Base-by-base conservation (phyloP, 1,284 basidiomycete species). In the Stygiomarasmius scandens region DNA sequence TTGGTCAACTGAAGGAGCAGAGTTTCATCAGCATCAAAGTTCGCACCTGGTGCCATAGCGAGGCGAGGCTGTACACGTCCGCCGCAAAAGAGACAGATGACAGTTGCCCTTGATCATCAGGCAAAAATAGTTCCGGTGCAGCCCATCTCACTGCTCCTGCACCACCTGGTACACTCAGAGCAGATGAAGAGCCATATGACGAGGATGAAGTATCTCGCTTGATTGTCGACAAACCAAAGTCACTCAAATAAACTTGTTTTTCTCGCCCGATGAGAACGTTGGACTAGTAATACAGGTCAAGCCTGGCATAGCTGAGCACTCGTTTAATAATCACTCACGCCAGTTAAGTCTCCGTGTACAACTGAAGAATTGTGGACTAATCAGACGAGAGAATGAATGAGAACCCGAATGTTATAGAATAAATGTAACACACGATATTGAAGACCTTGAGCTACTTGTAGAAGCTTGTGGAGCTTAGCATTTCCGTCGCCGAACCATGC, bases 221-320 rank as follows among this genome's bases (percentile, higher is more conserved):
- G 50, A 76, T 63, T 29, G 61, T 67, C 0, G 76, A 77, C 11
- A 76, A 64, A 9, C 75, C 76, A 51, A 77, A 78, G 55, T 77
- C 75, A 5, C 64, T 61, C 9, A 73, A 55, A 32, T 62, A 60
- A 0, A 71, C 67, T n/a, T 56, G 52, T 4, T 65, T 64, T 1
- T 67, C 60, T 24, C 66, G 64, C 46, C 60, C 62, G 43, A 76
- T 70, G 24, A 77, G 66, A 3, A 76, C 59, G 51, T 76, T 77
- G 1, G 64, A 61, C 67, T 68, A 38, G 8, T 32, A 12, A 32
- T 4, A 41, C 4, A 9, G 6, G 34, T 24, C 3, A 43, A 29
- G 20, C 25, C 4, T 10, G 29, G 9, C 14, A 23, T 32, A 12
- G 5, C 29, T 12, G 5, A 32, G 12, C 12, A 29, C 24, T 6